Base-by-base conservation (phyloP, 192 early-diverging fungal species). In the Backusella parvicylindrica region DNA sequence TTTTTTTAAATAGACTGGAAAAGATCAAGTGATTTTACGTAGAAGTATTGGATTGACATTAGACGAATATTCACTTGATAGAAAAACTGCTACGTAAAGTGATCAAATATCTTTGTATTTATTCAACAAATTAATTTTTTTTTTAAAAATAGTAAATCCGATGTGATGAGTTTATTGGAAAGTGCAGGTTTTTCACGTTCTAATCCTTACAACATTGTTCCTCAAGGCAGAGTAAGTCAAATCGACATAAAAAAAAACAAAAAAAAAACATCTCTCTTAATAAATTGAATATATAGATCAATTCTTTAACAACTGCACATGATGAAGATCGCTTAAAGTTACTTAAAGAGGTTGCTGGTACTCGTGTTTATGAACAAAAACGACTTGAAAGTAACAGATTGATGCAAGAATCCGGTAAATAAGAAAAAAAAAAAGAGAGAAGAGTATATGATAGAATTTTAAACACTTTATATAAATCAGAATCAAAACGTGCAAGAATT, bases 201-300 rank as follows among this genome's bases (percentile, higher is more conserved):
- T 26, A 99, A 99, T 79, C 98, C 98, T 13, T 99, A 98, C 83
- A 98, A 98, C 72, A 97, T 99, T 85, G 97, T 99, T 30, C 98
- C 98, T 2, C 98, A 99, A 84, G 98, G 98, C 38, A 87, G 92
- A 73, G 93, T 95, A 89, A 36, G 88, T 75, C 30, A 18, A 28
- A 68, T 16, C 4, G 66, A 6, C 6, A 38, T 8, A 37, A 0
- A 23, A 0, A 74, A 18, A 33, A 7, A 26, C 60, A 65, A 41
- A 41, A 75, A 6, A 60, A 28, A 18, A 8, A 7, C 37, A 2
- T 41, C n/a, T 40, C 26, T 68, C 21, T 11, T 77, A 6, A 47
- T 26, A 33, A 33, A 67, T 31, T 31, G 6, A 11, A 41, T 6
- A 13, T 31, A 28, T 70, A 95, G 93, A 91, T 99, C 60, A 97